Base-by-base conservation (phyloP, 2,329 filamentous ascomycete genomes). In the Rhytidhysteron rufulum region DNA sequence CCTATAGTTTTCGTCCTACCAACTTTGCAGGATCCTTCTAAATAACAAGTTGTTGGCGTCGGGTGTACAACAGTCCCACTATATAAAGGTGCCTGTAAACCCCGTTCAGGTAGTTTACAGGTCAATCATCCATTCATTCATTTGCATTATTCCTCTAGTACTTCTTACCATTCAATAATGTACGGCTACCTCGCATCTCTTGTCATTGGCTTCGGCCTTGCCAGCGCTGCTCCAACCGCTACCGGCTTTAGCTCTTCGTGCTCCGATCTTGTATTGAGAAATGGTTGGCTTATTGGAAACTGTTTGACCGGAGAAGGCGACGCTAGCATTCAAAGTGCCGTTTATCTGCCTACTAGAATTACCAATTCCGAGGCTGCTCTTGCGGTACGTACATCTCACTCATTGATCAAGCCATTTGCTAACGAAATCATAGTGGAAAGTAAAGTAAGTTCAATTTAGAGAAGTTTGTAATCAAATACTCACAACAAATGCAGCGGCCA, bases 221-320 rank as follows among this genome's bases (percentile, higher is more conserved):
- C 17, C 8, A 27, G 13, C 13, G 7, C 24, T 7, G 24, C 24
- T 27, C 31, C 31, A 15, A n/a, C 34, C 18, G 20, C 13, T 6
- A 10, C 18, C 10, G 13, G 34, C 34, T 24, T 42, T 22, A 30
- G 10, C 17, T 22, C 21, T 4, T 24, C 39, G 9, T 46, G 43
- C 37, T 33, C 17, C 15, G 17, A 40, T 25, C 18, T 46, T 21
- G 9, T 11, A 8, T 16, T 46, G 13, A 6, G 19, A 22, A 33
- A 30, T 10, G 3, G 8, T 4, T 49, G 46, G 46, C 22, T 49
- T 6, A 29, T 47, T 7, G 46, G 21, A 2, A 37, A 47, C n/a
- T 49, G 46, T 17, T 36, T 42, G 5, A 46, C 41, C 1, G 42
- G 42, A 10, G 30, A 24, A 13, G 41, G 37, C 33, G n/a, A 34